Base-by-base conservation (phyloP, 768 basidiomycete genomes). In the Naganishia vishniacii region DNA sequence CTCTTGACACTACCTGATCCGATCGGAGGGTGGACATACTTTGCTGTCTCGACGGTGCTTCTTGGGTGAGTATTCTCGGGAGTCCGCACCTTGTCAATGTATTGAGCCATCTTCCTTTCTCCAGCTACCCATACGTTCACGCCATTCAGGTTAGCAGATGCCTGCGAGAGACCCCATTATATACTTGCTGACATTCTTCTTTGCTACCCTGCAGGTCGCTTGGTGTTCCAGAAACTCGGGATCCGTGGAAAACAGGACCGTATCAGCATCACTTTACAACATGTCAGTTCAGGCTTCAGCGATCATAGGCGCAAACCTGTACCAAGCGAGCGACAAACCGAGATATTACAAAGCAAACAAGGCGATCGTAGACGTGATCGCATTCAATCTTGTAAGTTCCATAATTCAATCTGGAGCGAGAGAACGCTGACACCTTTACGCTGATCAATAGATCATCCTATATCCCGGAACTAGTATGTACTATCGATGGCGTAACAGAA, bases 221-320 rank as follows among this genome's bases (percentile, higher is more conserved):
- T 79, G 78, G 77, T 53, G 58, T 0, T 71, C 69, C 13, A 41
- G 73, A 23, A 77, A 78, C 58, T 65, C 75, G 0, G 76, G 75
- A 0, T 68, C 65, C 4, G 76, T 79, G 0, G 66, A 73, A n/a
- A 75, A 68, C 4, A 64, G 78, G 20, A 77, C 78, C 1, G 72
- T 79, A 4, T 73, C 75, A 0, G 73, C 75, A 0, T 70, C 75
- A 45, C 31, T 74, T 1, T 77, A 77, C 66, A 78, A 78, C 59
- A 77, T 78, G 69, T 40, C 59, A 4, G 78, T 78, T 0, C 78
- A 78, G 47, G 44, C 65, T 1, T 67, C 65, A 0, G 70, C 69
- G 11, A 75, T 76, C 63, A 75, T 76, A 20, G 73, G 73, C 16
- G 67, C 73, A 12, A 76, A 77, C 47, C 16, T 65, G 4, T 64